Base-by-base conservation (phyloP, 345 rosid genomes). In the Abelmoschus esculentus region DNA sequence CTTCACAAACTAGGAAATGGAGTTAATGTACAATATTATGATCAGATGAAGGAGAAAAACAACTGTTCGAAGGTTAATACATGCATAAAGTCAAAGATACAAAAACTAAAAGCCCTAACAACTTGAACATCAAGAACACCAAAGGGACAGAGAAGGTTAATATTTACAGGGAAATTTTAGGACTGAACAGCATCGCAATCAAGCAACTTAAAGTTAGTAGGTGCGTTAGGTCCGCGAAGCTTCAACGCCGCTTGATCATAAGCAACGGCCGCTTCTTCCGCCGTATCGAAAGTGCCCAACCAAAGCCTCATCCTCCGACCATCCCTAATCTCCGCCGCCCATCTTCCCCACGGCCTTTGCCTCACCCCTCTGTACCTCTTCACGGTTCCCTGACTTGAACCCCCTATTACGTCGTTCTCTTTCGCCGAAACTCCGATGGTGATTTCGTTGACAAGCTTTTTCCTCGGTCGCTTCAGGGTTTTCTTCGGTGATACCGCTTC, bases 261-360 rank as follows among this genome's bases (percentile, higher is more conserved):
- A 29, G 75, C 80, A 61, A 69, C 34, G 1, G 84, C 82, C 18
- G 85, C 85, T 66, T 78, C 82, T 75, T 81, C 82, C 15, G 82
- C 80, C 17, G 85, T 81, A 77, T 67, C 59, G 70, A 66, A 81
- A n/a, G 85, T 78, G 38, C 85, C 85, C 56, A 81, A 67, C 80
- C 80, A 78, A 56, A 71, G 66, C 63, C 85, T 66, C 52, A 64
- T 63, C 66, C 76, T 15, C 11, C 28, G 5, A 56, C 80, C 77
- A 14, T 76, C 80, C 68, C 85, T 78, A 53, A 81, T 78, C 73
- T 81, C 85, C 26, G 85, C 85, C 31, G 71, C 82, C 84, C 84
- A 81, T 50, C 74, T 63, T 61, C 84, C 84, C 82, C 82, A 81
- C 46, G 82, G 80, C 74, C 84, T 76, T 62, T 36, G 75, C 61